A percentile compares a stretch with the other conserved stretches of the same genome.
These are phyloP conservation scores for Plasmodium vivax DNA, from an alignment of 169 alveolate species.

Conservation along the genomic window DNA sequence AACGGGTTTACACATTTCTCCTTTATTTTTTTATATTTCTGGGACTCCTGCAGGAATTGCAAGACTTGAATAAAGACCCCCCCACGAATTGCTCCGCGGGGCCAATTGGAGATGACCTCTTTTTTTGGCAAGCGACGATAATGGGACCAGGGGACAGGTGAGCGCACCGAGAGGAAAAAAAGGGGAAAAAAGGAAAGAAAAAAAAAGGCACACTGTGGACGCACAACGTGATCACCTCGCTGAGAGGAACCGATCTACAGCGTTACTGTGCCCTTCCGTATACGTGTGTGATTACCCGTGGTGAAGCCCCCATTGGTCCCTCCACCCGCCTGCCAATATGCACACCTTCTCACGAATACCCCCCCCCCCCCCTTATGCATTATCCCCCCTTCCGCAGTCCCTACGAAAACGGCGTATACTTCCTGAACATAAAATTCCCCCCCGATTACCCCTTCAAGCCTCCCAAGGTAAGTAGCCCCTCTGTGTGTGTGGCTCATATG, in stretches of 20 bases:
- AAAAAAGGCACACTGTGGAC: not conserved
- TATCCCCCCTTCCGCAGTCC: constrained; percentile 85
- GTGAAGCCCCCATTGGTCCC: not conserved
- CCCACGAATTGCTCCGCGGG: constrained; percentile 99
- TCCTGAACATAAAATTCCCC: constrained; percentile 98
- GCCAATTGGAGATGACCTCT: constrained; percentile 97
- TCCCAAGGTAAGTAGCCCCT: constrained; percentile 92
- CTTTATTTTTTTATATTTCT: not conserved
- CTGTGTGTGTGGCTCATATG: not conserved
- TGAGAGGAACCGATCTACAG: not conserved
- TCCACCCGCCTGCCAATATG: constrained; percentile 25
- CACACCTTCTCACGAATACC: not conserved
- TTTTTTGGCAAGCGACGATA: constrained; percentile 99
- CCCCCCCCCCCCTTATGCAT: too few relatives aligned
- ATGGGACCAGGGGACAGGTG: constrained; percentile 98
- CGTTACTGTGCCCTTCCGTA: not conserved
- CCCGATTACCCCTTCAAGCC: constrained; percentile 99
- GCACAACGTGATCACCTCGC: not conserved
- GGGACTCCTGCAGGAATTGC: constrained; percentile 89
- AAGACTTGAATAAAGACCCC: constrained; percentile 98
- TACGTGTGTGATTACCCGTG: not conserved
- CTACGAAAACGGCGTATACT: constrained; percentile 98
- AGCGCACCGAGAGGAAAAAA: constrained; percentile 15
- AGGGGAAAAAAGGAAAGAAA: not conserved
- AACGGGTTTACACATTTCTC: not conserved